Evolutionary conservation across 1,284 basidiomycete species (phyloP).

Genomic region (Irpex sp.): DNA sequence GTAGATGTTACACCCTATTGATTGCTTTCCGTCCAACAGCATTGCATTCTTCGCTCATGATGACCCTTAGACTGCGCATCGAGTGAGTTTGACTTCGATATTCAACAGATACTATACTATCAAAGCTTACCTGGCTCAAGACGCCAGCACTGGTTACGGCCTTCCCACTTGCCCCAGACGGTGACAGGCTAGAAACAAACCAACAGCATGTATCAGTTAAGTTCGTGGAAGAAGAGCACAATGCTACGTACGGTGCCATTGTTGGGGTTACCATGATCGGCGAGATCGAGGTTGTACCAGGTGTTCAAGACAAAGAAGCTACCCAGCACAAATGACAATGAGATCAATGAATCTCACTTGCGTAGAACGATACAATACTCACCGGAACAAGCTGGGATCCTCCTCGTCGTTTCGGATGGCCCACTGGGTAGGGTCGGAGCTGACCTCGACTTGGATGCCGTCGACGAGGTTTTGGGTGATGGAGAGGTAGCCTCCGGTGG

Average conservation of each 20-base stretch:
- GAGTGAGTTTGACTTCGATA: background rate
- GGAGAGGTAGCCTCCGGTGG: conserved; percentile 35
- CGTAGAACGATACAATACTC: background rate
- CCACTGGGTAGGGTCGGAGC: conserved; percentile 21
- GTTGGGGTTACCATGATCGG: conserved; percentile 23
- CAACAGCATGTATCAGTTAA: background rate
- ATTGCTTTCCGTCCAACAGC: background rate
- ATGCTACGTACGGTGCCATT: conserved; percentile 18
- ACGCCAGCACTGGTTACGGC: conserved; percentile 24
- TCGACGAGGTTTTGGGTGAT: conserved; percentile 17
- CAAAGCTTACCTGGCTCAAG: conserved; percentile 21
- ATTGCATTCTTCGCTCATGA: background rate
- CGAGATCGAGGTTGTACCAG: conserved; percentile 20
- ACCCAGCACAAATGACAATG: background rate
- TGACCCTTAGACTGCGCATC: background rate
- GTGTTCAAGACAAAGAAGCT: conserved; percentile 22
- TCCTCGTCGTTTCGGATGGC: conserved; percentile 17
- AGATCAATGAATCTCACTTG: background rate
- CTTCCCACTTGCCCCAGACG: conserved; percentile 24
- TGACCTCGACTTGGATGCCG: conserved; percentile 17
- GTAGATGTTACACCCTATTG: background rate
- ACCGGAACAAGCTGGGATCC: conserved; percentile 13
- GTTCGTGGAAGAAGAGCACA: background rate
- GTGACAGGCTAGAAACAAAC: conserved; percentile 14
- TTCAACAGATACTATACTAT: background rate